Conservation (phyloP, 805 yeast genomes). For the Nakazawaea ishiwadae region DNA sequence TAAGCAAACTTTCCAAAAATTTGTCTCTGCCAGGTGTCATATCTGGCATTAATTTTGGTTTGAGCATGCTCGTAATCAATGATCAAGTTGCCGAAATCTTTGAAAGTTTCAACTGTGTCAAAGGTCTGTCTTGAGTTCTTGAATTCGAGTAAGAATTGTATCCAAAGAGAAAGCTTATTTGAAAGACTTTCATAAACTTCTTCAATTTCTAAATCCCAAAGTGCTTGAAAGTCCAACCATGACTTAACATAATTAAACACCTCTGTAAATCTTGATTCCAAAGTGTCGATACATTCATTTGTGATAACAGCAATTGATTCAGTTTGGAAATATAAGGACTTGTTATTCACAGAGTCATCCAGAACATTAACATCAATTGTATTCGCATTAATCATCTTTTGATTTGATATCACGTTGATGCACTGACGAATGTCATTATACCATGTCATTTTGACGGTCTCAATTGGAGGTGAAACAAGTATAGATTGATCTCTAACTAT, state of each 20-base stretch:
- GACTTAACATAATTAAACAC: slow-evolving; percentile 34
- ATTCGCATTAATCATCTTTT: slow-evolving; percentile 19
- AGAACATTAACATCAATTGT: slow-evolving; percentile 18
- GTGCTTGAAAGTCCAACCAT: slow-evolving; percentile 53
- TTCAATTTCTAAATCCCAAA: slow-evolving; percentile 53
- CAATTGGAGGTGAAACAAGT: slow-evolving; percentile 35
- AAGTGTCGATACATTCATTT: slow-evolving; percentile 17
- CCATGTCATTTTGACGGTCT: slow-evolving; percentile 28
- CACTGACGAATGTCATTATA: slow-evolving; percentile 21
- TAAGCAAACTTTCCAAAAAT: slow-evolving; percentile 36
- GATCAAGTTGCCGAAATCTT: slow-evolving; percentile 33
- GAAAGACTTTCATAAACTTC: slow-evolving; percentile 32
- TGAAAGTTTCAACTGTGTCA: slow-evolving; percentile 41
- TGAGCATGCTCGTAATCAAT: slow-evolving; percentile 53
- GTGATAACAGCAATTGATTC: slow-evolving; percentile 12
- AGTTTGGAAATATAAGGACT: neutral
- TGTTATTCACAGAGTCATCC: neutral
- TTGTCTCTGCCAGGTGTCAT: slow-evolving; percentile 54
- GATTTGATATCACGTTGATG: slow-evolving; percentile 21
- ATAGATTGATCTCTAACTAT: slow-evolving; percentile 32
- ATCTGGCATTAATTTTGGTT: slow-evolving; percentile 39
- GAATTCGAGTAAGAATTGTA: slow-evolving; percentile 37
- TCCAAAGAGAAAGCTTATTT: slow-evolving; percentile 41
- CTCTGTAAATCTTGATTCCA: slow-evolving; percentile 28
- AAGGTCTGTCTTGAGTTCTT: slow-evolving; percentile 38